Evolutionary conservation across 2,329 filamentous ascomycete species (phyloP), one percentile per base, ranked within the genome.

Genomic region (Trichoderma atroviride): DNA sequence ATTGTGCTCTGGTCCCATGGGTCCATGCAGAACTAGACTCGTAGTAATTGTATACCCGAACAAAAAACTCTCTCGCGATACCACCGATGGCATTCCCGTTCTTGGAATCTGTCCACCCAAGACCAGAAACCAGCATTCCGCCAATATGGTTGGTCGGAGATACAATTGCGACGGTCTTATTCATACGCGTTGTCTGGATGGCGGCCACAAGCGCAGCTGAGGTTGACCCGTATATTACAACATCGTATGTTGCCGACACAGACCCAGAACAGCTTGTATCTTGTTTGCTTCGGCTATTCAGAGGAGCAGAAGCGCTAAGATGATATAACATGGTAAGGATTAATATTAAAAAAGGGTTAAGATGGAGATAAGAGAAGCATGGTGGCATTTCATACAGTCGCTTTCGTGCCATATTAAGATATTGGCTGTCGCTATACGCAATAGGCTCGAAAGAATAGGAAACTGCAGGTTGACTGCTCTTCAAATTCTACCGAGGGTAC

Each of bases 191-290:
- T 4, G 71, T 69, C 43, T 73, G 72, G 31, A 73, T 68, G 27
- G 72, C 60, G 2, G 71, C 66, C 7, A 69, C 70, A 5, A 73
- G 59, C 27, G 71, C 72, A 22, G 68, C 72, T 24, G 71, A 71
- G 11, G 72, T 73, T 1, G 72, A 71, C 22, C 71, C 72, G 37
- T 73, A 73, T 40, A 73, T 69, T 10, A 73, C 66, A 11, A 73
- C 59, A n/a, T 73, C 72, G 27, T 64, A 64, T 4, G 61, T 64
- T 22, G 61, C 50, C 3, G 47, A 33, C 5, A 10, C 16, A 16
- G 31, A 35, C 11, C 37, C 22, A 29, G 61, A 24, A 22, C 61
- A 64, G 13, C 35, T 29, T 40, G 50, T 7, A 22, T 35, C 33
- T 64, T 22, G 13, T 2, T 16, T 24, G 6, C 16, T 29, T 19